Conservation (phyloP, 768 basidiomycete genomes). For the Serendipita indica region DNA sequence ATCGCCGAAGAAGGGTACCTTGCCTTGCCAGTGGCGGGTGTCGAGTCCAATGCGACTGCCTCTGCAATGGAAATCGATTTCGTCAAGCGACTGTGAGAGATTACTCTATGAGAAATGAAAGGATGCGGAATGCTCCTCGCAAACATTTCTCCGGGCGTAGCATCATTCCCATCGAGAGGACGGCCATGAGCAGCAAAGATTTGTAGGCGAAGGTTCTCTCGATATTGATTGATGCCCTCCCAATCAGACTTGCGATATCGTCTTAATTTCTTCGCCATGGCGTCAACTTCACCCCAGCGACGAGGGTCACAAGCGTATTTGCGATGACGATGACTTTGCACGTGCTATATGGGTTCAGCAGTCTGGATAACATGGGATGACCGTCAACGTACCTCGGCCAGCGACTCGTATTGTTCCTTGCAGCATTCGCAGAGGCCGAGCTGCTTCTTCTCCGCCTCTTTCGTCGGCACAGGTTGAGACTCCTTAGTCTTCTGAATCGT, state of each 20-base stretch:
- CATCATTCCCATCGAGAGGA: neutral
- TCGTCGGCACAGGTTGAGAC: slow-evolving; percentile 50
- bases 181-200: neutral
- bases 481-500: slow-evolving; percentile 36
- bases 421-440: slow-evolving; percentile 98
- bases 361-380: slow-evolving; percentile 11
- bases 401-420: slow-evolving; percentile 76
- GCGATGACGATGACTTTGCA: slow-evolving; percentile 54
- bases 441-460: slow-evolving; percentile 77
- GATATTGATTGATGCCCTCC: neutral
- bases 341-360: slow-evolving; percentile 44
- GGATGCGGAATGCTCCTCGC: no score
- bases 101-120: no score
- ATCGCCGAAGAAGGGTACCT: neutral
- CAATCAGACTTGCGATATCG: neutral
- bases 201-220: neutral
- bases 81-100: no score
- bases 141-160: neutral
- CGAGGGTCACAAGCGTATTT: slow-evolving; percentile 43
- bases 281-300: neutral
- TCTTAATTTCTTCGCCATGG: neutral
- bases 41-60: neutral
- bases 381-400: slow-evolving; percentile 43
- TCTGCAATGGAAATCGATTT: neutral
- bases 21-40: neutral